These are phyloP conservation scores for Mycena galericulata DNA, from an alignment of 768 basidiomycete species.

Conservation along the genomic window DNA sequence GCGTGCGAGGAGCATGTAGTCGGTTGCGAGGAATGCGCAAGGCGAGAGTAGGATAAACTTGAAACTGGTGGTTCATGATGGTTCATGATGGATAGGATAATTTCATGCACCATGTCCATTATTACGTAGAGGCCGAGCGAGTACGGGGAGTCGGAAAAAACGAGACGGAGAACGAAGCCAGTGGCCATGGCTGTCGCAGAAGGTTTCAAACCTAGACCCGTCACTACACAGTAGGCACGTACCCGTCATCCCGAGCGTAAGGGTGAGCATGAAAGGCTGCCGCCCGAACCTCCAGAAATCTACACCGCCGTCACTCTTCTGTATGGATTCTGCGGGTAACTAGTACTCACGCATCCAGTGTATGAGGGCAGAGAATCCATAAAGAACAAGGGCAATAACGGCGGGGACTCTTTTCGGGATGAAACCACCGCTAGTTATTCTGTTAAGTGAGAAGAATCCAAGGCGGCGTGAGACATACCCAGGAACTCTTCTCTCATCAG, in stretches of 20 bases:
- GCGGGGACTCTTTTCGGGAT: background rate
- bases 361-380: background rate
- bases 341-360: background rate
- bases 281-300: constrained; percentile 5
- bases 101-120: constrained; percentile 25
- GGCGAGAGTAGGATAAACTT: constrained; percentile 47
- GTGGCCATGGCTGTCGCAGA: constrained; percentile 15
- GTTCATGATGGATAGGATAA: constrained; percentile 31
- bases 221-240: background rate
- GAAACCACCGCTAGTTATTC: background rate
- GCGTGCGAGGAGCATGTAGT: constrained; percentile 64
- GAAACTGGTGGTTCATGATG: too few species aligned
- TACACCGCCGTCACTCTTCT: too few species aligned
- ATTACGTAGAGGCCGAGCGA: constrained; percentile 12
- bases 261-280: constrained; percentile 25
- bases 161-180: constrained; percentile 17
- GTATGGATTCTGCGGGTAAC: too few species aligned
- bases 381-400: background rate
- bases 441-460: too few species aligned
- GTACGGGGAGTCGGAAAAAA: constrained; percentile 8
- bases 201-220: background rate
- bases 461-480: too few species aligned
- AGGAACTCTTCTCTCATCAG: too few species aligned
- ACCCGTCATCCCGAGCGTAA: constrained; percentile 36
- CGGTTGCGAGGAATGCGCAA: constrained; percentile 67